A percentile compares a stretch with the other conserved stretches of the same genome.
phyloP scores from a whole-genome alignment of 768 basidiomycete genomes.

The Hydnum rufescens region DNA sequence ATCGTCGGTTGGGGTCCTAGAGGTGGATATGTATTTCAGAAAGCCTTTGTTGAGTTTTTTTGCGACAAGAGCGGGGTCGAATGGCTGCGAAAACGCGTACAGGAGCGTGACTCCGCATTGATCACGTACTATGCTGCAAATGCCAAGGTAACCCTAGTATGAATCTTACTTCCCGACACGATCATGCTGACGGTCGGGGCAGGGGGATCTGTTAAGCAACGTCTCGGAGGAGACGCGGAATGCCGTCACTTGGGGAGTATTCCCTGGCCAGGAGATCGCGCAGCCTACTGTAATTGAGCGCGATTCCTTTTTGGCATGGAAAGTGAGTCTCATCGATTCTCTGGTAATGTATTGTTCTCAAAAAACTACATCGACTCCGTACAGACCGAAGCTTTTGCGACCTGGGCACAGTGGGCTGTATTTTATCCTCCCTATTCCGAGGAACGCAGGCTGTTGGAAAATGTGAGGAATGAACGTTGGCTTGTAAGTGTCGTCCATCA shows the following conservation, averaged over 20 bases:
- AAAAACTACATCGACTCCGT: constrained; percentile 1
- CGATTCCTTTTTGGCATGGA: constrained; percentile 91
- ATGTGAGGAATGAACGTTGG: constrained; percentile 59
- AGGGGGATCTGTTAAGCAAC: constrained; percentile 71
- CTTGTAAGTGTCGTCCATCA: constrained; percentile 85
- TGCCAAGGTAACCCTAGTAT: constrained; percentile 30
- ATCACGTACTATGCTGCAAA: constrained; percentile 82
- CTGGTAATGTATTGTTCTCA: background rate
- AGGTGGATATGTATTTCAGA: constrained; percentile 91
- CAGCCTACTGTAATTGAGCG: constrained; percentile 94
- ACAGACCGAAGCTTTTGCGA: constrained; percentile 89
- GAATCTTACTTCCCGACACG: background rate
- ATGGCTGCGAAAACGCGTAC: constrained; percentile 36
- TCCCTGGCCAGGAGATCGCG: constrained; percentile 87
- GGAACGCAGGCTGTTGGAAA: constrained; percentile 53
- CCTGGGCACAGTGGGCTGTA: constrained; percentile 88
- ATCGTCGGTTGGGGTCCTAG: constrained; percentile 86
- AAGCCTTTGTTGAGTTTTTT: constrained; percentile 95
- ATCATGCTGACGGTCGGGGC: background rate
- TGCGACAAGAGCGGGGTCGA: constrained; percentile 40
- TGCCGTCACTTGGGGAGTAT: constrained; percentile 97
- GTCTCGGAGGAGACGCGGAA: constrained; percentile 62
- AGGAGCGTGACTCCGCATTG: constrained; percentile 35
- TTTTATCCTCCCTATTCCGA: constrained; percentile 60
- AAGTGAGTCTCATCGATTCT: constrained; percentile 31